A percentile compares a stretch with the other conserved stretches of the same genome.
Evolutionary conservation across 2,329 filamentous ascomycete species (phyloP).

Genomic region (Penicillium concentricum): DNA sequence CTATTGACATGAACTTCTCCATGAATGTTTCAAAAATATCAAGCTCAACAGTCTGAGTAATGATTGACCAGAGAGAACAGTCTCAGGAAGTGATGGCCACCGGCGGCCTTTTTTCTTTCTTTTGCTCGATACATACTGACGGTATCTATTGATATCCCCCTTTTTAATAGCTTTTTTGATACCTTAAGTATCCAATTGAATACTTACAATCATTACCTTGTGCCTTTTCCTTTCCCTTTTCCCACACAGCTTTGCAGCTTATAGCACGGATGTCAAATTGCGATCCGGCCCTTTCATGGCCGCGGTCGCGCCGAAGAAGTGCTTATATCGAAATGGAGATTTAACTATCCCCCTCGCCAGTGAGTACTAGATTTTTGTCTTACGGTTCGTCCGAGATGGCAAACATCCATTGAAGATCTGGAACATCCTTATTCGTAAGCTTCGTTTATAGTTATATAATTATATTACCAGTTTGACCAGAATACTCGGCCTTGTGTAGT

Average conservation of each 20-base stretch:
- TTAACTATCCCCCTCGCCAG: constrained; percentile 28
- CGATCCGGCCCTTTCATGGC: constrained; percentile 80
- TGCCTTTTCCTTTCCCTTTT: background rate
- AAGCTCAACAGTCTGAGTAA: constrained; percentile 37
- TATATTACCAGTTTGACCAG: background rate
- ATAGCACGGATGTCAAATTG: constrained; percentile 98
- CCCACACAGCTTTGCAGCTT: constrained; percentile 46
- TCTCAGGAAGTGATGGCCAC: background rate
- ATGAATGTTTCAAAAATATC: constrained; percentile 27
- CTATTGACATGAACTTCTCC: constrained; percentile 26
- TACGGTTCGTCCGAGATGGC: constrained; percentile 34
- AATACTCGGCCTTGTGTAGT: no score
- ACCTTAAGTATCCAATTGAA: constrained; percentile 2
- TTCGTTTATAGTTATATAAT: background rate
- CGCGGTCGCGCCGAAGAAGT: constrained; percentile 99
- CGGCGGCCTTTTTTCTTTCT: background rate
- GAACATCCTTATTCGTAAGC: constrained; percentile 30
- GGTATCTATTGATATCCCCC: background rate
- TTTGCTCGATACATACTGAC: background rate
- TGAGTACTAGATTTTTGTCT: constrained; percentile 48
- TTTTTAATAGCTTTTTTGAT: background rate
- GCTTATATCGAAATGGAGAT: constrained; percentile 65
- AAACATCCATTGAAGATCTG: constrained; percentile 47
- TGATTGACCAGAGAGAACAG: constrained; percentile 6
- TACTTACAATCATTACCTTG: background rate